phyloP scores from a whole-genome alignment of 257 asterid species.

The Parsonsia alboflavescens region DNA sequence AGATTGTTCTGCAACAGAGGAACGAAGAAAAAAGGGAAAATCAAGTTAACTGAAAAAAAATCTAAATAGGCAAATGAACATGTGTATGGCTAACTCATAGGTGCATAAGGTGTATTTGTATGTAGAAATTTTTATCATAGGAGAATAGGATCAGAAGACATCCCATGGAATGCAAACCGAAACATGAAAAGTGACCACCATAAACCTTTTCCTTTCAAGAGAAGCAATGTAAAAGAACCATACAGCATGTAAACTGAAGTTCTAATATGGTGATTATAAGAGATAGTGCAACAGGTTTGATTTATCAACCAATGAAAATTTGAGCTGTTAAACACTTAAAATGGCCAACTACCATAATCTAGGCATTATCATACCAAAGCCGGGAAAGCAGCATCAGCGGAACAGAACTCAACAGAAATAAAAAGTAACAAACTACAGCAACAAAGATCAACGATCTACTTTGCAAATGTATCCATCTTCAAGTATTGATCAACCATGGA shows the following conservation, averaged over 20 bases:
- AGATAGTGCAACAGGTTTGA: not conserved
- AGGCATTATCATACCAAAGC: not conserved
- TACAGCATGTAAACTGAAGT: not conserved
- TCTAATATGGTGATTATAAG: not conserved
- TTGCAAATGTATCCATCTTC: not conserved
- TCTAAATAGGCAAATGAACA: not conserved
- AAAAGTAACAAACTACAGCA: not conserved
- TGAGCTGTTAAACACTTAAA: not conserved
- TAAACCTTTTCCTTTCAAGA: not conserved
- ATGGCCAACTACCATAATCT: not conserved
- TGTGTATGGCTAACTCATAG: not conserved
- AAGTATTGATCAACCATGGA: not conserved
- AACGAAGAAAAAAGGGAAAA: not conserved
- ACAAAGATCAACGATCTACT: not conserved
- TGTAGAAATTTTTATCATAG: no score
- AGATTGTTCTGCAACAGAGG: slow-evolving; percentile 75
- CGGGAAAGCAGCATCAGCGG: not conserved
- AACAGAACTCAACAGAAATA: not conserved
- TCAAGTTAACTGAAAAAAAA: not conserved
- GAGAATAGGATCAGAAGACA: not conserved
- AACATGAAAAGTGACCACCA: not conserved
- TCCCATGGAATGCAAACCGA: not conserved
- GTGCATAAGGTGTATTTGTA: not conserved
- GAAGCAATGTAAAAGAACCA: not conserved
- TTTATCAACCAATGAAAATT: not conserved